These are phyloP conservation scores for Globisporangium spiculum DNA, from an alignment of 352 stramenopile species.

Conservation along the genomic window DNA sequence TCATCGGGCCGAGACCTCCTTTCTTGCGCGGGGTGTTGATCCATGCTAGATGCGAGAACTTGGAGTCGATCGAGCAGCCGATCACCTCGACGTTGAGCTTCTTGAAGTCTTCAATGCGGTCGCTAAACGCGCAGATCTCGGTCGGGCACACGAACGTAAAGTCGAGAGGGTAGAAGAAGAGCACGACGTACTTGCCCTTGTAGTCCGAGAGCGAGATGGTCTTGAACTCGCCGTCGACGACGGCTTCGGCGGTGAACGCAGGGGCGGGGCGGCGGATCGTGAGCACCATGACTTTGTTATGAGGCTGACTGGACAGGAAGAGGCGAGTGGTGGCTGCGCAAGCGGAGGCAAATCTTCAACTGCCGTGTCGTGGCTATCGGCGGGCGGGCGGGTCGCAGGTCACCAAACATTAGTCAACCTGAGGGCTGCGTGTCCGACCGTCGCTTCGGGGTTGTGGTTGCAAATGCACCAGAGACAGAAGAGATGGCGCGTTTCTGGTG, in stretches of 20 bases:
- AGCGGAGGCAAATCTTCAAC: conserved; percentile 13
- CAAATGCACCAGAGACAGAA: not conserved
- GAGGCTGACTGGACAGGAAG: conserved; percentile 1
- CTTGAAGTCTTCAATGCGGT: conserved; percentile 78
- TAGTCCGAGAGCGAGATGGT: conserved; percentile 82
- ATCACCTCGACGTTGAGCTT: conserved; percentile 74
- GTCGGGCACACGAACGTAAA: conserved; percentile 92
- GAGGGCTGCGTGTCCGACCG: conserved; percentile 2
- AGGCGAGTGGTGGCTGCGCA: not conserved
- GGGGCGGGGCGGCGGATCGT: conserved; percentile 70
- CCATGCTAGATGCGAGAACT: conserved; percentile 89
- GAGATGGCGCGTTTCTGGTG: not conserved
- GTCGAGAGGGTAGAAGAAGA: conserved; percentile 92
- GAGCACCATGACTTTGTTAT: conserved; percentile 35
- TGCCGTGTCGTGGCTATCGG: not conserved
- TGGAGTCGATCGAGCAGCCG: conserved; percentile 82
- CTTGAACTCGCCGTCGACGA: conserved; percentile 85
- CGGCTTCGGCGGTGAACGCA: conserved; percentile 72
- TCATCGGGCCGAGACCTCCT: conserved; percentile 87
- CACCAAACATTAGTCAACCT: not conserved
- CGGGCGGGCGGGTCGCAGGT: not conserved
- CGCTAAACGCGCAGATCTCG: conserved; percentile 89
- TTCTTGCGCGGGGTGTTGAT: conserved; percentile 89
- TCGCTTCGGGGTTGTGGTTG: not conserved
- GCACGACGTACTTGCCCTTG: conserved; percentile 88